Conservation (phyloP, 2,329 filamentous ascomycete genomes). For the Hymenoscyphus linearis region DNA sequence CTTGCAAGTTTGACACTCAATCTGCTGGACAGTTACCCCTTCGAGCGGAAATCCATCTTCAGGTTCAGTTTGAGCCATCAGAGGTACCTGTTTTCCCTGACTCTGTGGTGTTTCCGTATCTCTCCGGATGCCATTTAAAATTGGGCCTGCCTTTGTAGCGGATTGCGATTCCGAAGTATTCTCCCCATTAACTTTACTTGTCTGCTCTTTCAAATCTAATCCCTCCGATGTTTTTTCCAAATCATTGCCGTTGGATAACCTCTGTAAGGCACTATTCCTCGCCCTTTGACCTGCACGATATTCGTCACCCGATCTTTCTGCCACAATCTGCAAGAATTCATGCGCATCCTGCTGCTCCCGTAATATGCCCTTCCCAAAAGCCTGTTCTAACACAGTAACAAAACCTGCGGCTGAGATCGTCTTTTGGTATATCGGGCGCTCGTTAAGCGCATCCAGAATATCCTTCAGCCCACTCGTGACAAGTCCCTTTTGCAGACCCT, state of each 20-base stretch:
- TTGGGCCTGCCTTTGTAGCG: neutral
- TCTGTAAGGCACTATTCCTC: constrained; percentile 49
- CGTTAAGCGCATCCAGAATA: constrained; percentile 86
- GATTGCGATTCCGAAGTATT: neutral
- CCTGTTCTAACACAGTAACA: constrained; percentile 73
- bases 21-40: constrained; percentile 87
- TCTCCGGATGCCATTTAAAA: neutral
- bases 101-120: neutral
- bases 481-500: constrained; percentile 69
- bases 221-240: neutral
- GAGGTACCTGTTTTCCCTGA: constrained; percentile 1
- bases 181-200: neutral
- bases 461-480: constrained; percentile 87
- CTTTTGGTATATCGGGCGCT: constrained; percentile 89
- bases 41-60: constrained; percentile 86
- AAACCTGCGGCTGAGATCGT: constrained; percentile 86
- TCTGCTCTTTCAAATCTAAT: neutral
- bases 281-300: constrained; percentile 81
- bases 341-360: constrained; percentile 96
- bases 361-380: constrained; percentile 86
- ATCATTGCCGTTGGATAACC: neutral
- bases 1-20: constrained; percentile 83
- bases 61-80: constrained; percentile 25
- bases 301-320: constrained; percentile 88
- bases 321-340: constrained; percentile 91